These are phyloP conservation scores for Aspergillus novofumigatus DNA, from an alignment of 2,329 filamentous ascomycete genomes.

Conservation along the genomic window DNA sequence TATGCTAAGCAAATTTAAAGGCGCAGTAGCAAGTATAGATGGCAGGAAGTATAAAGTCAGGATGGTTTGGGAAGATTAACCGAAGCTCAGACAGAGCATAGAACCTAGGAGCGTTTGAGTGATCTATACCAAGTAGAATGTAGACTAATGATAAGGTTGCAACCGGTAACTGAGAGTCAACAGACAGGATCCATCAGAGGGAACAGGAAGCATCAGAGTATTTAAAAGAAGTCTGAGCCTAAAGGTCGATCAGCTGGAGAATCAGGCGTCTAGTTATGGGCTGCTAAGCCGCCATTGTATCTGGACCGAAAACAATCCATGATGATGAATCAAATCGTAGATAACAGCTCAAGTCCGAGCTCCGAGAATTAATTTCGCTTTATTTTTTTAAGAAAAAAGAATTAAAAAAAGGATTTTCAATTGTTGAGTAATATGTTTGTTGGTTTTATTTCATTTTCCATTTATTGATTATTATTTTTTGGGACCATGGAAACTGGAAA, in stretches of 20 bases:
- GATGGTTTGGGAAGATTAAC: neutral
- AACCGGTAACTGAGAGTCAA: neutral
- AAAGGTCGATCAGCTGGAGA: constrained; percentile 16
- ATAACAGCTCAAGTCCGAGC: constrained; percentile 19
- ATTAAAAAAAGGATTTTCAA: neutral
- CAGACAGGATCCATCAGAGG: constrained; percentile 7
- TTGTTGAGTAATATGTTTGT: constrained; percentile 4
- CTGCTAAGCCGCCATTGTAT: constrained; percentile 20
- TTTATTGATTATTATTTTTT: neutral
- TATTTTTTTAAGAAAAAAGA: neutral
- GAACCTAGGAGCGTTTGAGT: neutral
- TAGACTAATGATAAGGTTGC: neutral
- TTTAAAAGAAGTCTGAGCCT: constrained; percentile 17
- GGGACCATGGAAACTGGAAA: neutral
- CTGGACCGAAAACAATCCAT: constrained; percentile 10
- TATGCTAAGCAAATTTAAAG: neutral
- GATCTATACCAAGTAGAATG: neutral
- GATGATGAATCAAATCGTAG: constrained; percentile 17
- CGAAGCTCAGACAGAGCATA: neutral
- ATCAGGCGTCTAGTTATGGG: constrained; percentile 11
- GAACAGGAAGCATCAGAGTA: constrained; percentile 12
- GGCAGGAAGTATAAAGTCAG: neutral
- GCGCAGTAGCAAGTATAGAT: neutral
- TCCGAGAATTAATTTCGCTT: constrained; percentile 1
- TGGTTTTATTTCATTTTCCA: neutral